Base-by-base conservation (phyloP, 371 early-diverging fungal species). In the Lichtheimia hyalospora region DNA sequence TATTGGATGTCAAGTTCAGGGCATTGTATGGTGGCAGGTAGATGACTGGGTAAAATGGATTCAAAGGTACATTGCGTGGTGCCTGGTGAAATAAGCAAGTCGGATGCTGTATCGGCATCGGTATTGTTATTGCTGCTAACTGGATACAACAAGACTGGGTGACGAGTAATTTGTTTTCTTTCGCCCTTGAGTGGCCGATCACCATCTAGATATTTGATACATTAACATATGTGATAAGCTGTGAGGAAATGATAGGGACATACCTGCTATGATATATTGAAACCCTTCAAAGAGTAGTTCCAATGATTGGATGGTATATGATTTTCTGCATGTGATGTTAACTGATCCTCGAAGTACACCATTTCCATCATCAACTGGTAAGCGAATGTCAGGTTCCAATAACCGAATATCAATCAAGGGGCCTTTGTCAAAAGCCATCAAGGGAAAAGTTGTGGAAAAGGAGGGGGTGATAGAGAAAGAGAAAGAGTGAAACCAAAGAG, bases 271-370 rank as follows among this genome's bases (percentile, higher is more conserved):
- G 16, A 55, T 6, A 2, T 24, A 21, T 21, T n/a, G 20, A 2
- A 21, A 15, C 3, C 56, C 56, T 55, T 55, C 56, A 44, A 55
- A 55, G 13, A 55, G 42, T 16, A 55, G 25, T 27, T 20, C 56
- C 14, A 55, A 43, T 5, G 56, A 55, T 25, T 41, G 24, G 10
- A 55, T 41, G 2, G 44, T 44, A 27, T 55, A 27, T 8, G 56
- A 41, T 27, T 27, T 20, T 12, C 13, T 5, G 15, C 24, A 20
- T 14, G 56, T 43, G 3, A 55, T 27, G 8, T 27, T 43, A 3
- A 55, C 27, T 2, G 56, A 23, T 13, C 56, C 56, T 23, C 56
- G 56, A 21, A 55, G 16, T 10, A 55, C 56, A 34, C 34, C 42
- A 44, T 55, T 41, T 2, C 42, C 43, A 10, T 24, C 41, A 40